Conservation (phyloP, 2,329 filamentous ascomycete genomes). For the Alternaria burnsii region DNA sequence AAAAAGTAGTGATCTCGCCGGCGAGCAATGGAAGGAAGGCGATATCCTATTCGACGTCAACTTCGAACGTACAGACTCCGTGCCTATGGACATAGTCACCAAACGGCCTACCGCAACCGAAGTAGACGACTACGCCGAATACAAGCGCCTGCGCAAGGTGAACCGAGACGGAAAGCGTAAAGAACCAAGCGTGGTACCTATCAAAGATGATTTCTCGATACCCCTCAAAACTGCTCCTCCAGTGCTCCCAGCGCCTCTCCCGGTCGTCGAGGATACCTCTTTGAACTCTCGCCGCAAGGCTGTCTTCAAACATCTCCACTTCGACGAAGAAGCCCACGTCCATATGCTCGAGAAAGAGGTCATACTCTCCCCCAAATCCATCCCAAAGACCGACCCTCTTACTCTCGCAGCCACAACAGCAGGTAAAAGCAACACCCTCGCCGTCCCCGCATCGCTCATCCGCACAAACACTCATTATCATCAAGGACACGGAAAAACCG, state of each 20-base stretch:
- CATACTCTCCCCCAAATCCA: constrained; percentile 21
- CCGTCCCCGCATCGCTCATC: background rate
- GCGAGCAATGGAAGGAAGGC: constrained; percentile 28
- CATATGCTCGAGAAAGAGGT: background rate
- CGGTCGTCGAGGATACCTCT: background rate
- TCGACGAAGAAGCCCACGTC: constrained; percentile 15
- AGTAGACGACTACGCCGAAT: constrained; percentile 59
- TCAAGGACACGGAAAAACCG: background rate
- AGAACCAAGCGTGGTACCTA: background rate
- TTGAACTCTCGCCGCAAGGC: constrained; percentile 7
- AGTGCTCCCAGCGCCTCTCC: background rate
- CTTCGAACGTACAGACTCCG: constrained; percentile 48
- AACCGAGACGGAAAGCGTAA: constrained; percentile 27
- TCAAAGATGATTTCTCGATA: background rate
- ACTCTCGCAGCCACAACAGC: background rate
- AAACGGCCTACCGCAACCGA: constrained; percentile 54
- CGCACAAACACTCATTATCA: background rate
- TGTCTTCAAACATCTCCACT: constrained; percentile 20
- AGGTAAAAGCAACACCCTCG: constrained; percentile 2
- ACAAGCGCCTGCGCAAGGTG: constrained; percentile 52
- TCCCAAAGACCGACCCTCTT: constrained; percentile 13
- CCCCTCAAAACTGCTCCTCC: constrained; percentile 23
- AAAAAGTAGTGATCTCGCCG: constrained; percentile 20
- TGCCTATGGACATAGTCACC: constrained; percentile 50
- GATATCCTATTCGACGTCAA: constrained; percentile 51